Evolutionary conservation across 2,329 filamentous ascomycete species (phyloP), one percentile per base, ranked within the genome.

Genomic region (Phaeoacremonium minimum): DNA sequence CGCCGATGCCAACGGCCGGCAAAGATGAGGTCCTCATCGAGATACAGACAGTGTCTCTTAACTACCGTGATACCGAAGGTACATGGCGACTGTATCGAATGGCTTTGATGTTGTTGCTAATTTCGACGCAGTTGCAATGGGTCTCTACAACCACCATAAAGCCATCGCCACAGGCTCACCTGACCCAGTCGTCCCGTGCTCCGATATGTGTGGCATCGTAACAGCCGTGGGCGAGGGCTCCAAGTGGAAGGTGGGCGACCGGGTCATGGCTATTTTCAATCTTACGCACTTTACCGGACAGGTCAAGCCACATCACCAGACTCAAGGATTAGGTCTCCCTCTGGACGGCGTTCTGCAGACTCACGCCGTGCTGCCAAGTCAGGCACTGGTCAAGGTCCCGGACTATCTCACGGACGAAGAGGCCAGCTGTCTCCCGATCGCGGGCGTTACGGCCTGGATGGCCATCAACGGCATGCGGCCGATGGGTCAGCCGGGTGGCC

Each of bases 161-260:
- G 67, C 69, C 4, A 60, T 77, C 31, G 42, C 56, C 12, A 45
- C 55, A 29, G 58, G 53, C 26, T 50, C 61, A 40, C 43, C 55
- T 35, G 36, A 58, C 36, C 41, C 66, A 37, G 48, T 85, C 11
- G 76, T 86, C 2, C 80, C 81, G 2, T 82, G 77, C 56, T 83
- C 80, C 15, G 83, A 87, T 57, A 84, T 83, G 69, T 83, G 80
- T 58, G 83, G 83, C 30, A 67, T 68, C 7, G 64, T 87, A 31
- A 61, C 75, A 3, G 55, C 67, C 12, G 48, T 73, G 18, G 73
- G 75, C 20, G 53, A 65, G 14, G 63, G 60, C n/a, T 31, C 43
- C 5, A 47, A 50, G 20, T 76, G 75, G 63, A 64, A 67, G 36
- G 57, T 63, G 13, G 81, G 82, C 40, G 75, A 84, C 39, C 75